These are phyloP conservation scores for Avena insularis DNA, from an alignment of 176 grass and related monocot species.

Conservation along the genomic window DNA sequence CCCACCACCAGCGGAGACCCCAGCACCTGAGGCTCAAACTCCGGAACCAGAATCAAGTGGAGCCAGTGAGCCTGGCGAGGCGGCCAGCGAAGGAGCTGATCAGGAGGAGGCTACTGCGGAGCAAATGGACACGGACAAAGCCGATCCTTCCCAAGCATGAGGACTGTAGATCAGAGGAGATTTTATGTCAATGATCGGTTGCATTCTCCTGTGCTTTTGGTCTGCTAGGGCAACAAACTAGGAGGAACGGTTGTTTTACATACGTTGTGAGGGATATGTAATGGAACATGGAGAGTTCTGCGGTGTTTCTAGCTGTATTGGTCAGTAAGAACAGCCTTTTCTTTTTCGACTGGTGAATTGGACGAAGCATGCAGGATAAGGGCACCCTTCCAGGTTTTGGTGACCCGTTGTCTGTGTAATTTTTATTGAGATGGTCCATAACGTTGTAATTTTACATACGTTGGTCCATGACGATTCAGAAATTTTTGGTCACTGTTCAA, in stretches of 20 bases:
- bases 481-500: slow-evolving; percentile 6
- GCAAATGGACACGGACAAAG: slow-evolving; percentile 72
- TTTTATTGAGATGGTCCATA: neutral
- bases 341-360: neutral
- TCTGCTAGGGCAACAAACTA: neutral
- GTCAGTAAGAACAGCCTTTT: neutral
- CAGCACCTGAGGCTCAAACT: slow-evolving; percentile 41
- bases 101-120: slow-evolving; percentile 45
- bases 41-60: slow-evolving; percentile 44
- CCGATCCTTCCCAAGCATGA: slow-evolving; percentile 44
- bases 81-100: slow-evolving; percentile 29
- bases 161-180: neutral
- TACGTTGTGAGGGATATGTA: slow-evolving; percentile 46
- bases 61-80: neutral
- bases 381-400: slow-evolving; percentile 30
- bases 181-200: neutral
- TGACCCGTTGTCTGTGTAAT: slow-evolving; percentile 26
- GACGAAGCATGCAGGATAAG: neutral
- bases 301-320: slow-evolving; percentile 24
- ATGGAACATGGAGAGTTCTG: slow-evolving; percentile 17
- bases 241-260: neutral
- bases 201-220: slow-evolving; percentile 9
- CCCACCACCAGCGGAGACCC: slow-evolving; percentile 48
- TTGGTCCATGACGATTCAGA: neutral
- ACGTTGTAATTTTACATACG: slow-evolving; percentile 21